Percentiles rank a stretch among this genome's conserved stretches.
These are phyloP conservation scores for Pleurotus tuoliensis DNA, from an alignment of 768 basidiomycete species.

Conservation along the genomic window DNA sequence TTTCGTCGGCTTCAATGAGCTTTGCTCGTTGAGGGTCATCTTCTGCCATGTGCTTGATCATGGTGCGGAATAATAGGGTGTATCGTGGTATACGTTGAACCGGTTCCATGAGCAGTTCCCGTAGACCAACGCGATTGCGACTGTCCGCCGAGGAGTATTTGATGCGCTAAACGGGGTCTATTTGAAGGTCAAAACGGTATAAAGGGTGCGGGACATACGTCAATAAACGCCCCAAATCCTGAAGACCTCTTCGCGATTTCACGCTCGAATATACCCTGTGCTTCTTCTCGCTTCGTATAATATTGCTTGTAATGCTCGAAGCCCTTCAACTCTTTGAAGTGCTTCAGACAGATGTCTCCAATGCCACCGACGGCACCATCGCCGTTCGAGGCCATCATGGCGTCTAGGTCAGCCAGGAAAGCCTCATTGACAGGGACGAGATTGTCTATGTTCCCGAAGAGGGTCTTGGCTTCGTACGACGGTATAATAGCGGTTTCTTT, in stretches of 20 bases:
- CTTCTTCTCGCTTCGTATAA: constrained; percentile 90
- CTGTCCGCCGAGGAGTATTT: constrained; percentile 79
- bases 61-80: constrained; percentile 86
- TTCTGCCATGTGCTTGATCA: constrained; percentile 85
- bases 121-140: constrained; percentile 79
- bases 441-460: constrained; percentile 93
- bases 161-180: constrained; percentile 52
- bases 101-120: constrained; percentile 94
- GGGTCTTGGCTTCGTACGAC: constrained; percentile 84
- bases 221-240: constrained; percentile 81
- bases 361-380: constrained; percentile 55
- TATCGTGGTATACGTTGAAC: constrained; percentile 95
- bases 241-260: constrained; percentile 79
- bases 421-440: constrained; percentile 86
- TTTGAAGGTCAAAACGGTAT: constrained; percentile 8
- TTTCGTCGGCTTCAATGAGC: constrained; percentile 79
- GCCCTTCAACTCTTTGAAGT: constrained; percentile 79
- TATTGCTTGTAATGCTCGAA: constrained; percentile 93
- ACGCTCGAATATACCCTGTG: constrained; percentile 81
- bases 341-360: constrained; percentile 81
- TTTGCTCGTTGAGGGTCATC: constrained; percentile 75
- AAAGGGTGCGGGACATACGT: constrained; percentile 48
- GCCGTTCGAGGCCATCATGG: constrained; percentile 65
- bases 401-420: constrained; percentile 80
- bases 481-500: constrained; percentile 87